A percentile compares a stretch with the other conserved stretches of the same genome.
These are phyloP conservation scores for Suhomyces faveliae DNA, from an alignment of 805 yeast genomes.

Conservation along the genomic window DNA sequence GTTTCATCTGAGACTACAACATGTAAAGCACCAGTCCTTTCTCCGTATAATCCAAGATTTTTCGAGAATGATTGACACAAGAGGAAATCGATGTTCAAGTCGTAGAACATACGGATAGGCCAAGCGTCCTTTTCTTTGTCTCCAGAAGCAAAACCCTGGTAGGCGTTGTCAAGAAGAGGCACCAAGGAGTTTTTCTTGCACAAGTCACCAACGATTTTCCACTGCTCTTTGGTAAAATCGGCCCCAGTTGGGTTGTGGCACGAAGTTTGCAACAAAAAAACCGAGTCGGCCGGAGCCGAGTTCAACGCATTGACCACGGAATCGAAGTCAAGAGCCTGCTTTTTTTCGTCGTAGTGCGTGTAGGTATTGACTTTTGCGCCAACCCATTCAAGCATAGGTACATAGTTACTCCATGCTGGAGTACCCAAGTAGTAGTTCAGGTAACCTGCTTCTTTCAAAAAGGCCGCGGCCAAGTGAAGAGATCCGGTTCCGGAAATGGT, in stretches of 20 bases:
- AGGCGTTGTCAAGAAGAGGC: slow-evolving; percentile 40
- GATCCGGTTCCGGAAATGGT: slow-evolving; percentile 45
- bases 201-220: slow-evolving; percentile 30
- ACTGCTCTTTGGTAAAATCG: slow-evolving; percentile 36
- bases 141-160: slow-evolving; percentile 42
- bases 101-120: slow-evolving; percentile 35
- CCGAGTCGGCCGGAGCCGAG: slow-evolving; percentile 30
- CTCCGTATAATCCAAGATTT: slow-evolving; percentile 42
- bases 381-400: slow-evolving; percentile 30
- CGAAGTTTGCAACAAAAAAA: slow-evolving; percentile 41
- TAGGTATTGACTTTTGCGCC: slow-evolving; percentile 29
- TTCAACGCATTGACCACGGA: slow-evolving; percentile 25
- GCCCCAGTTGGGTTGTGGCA: slow-evolving; percentile 48
- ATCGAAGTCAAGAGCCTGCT: slow-evolving; percentile 31
- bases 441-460: slow-evolving; percentile 25
- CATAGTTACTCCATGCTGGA: slow-evolving; percentile 43
- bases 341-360: slow-evolving; percentile 29
- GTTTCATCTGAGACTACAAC: slow-evolving; percentile 24
- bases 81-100: slow-evolving; percentile 23
- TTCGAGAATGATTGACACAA: slow-evolving; percentile 42
- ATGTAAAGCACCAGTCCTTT: slow-evolving; percentile 39
- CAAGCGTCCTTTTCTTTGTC: slow-evolving; percentile 32
- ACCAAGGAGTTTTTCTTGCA: slow-evolving; percentile 25
- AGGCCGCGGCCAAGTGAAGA: slow-evolving; percentile 35
- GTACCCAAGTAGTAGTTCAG: slow-evolving; percentile 32